Percentiles rank a stretch among this genome's conserved stretches.
Conservation (phyloP, 2,329 filamentous ascomycete species). For the Periconia sp. region DNA sequence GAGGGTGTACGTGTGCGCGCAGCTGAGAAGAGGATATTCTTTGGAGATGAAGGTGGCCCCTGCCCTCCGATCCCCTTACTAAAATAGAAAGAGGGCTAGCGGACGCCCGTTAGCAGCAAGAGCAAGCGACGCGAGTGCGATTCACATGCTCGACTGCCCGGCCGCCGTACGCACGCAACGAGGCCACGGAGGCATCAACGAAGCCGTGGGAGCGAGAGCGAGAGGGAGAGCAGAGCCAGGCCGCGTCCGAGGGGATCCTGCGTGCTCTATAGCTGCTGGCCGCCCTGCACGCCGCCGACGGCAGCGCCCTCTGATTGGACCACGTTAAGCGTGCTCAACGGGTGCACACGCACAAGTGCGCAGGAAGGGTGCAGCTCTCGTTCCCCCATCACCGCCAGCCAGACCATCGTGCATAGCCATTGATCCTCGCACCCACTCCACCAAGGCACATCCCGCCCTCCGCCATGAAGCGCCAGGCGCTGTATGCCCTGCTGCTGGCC, state of each 20-base stretch:
- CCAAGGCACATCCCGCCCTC: constrained; percentile 15
- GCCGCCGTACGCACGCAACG: constrained; percentile 5
- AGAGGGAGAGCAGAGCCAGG: background rate
- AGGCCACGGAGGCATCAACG: constrained; percentile 18
- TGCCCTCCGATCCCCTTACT: constrained; percentile 3
- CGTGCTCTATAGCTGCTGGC: constrained; percentile 1
- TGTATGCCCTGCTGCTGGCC: constrained; percentile 72
- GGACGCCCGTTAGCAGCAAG: no score
- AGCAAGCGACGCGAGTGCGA: background rate
- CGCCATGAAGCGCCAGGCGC: constrained; percentile 72
- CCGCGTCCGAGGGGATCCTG: no score
- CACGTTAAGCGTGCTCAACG: constrained; percentile 30
- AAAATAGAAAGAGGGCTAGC: constrained; percentile 7
- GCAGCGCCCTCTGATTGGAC: constrained; percentile 22
- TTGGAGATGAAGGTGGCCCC: constrained; percentile 5
- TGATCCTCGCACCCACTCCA: constrained; percentile 20
- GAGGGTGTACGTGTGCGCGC: constrained; percentile 11
- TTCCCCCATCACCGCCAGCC: constrained; percentile 29
- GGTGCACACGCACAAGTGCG: constrained; percentile 37
- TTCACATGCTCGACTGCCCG: constrained; percentile 16
- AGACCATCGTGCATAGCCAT: constrained; percentile 19
- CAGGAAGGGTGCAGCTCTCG: constrained; percentile 27
- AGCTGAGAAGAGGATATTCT: constrained; percentile 5
- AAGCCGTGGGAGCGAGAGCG: background rate
- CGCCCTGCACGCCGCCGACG: constrained; percentile 1